phyloP scores from a whole-genome alignment of 2,329 filamentous ascomycete genomes.

The Talaromyces sp. region DNA sequence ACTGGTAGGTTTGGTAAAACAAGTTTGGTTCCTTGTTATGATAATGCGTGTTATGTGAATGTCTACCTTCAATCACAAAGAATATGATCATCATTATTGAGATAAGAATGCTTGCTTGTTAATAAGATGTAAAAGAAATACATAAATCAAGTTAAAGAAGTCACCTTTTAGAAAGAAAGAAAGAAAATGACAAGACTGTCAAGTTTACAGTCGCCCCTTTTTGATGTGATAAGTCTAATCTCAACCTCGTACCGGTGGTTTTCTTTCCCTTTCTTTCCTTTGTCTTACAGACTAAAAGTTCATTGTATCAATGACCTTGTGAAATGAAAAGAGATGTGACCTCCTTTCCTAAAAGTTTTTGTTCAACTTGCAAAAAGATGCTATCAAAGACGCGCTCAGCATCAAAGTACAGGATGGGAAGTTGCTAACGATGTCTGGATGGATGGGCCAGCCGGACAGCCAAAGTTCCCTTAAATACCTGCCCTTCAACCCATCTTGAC shows the following conservation, averaged over 20 bases:
- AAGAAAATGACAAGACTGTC: background rate
- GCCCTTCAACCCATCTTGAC: background rate
- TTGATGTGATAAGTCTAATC: background rate
- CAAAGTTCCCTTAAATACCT: background rate
- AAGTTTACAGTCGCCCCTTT: background rate
- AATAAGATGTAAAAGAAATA: constrained; percentile 11
- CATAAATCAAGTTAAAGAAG: background rate
- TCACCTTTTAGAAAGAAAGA: background rate
- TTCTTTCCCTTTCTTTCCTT: background rate
- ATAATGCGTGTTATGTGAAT: background rate
- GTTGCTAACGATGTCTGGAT: background rate
- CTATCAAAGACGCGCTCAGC: background rate
- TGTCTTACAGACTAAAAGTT: background rate
- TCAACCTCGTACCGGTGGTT: background rate
- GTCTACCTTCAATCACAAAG: background rate
- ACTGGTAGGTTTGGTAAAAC: background rate
- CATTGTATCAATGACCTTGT: background rate
- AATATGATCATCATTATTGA: background rate
- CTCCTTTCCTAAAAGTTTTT: background rate
- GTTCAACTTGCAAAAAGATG: background rate
- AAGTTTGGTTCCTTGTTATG: background rate
- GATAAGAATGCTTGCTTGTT: constrained; percentile 8
- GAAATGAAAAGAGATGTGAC: background rate
- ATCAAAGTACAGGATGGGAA: background rate
- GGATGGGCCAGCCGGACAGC: background rate